phyloP scores from a whole-genome alignment of 2,329 filamentous ascomycete genomes.

The Claviceps africana region DNA sequence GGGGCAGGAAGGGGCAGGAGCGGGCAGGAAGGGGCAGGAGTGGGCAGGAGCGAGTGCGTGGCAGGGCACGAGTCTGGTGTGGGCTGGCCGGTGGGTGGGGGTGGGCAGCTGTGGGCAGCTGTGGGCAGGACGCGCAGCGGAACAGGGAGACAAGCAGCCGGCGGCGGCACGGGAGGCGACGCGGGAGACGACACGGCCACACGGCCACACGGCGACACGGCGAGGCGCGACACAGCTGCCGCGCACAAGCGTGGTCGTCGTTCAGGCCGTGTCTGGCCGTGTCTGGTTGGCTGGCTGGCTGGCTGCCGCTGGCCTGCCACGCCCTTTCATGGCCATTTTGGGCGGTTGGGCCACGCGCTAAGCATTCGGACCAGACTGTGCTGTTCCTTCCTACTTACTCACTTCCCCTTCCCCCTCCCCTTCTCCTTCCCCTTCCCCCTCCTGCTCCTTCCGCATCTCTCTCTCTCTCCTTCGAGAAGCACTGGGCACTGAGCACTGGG shows the following conservation, averaged over 20 bases:
- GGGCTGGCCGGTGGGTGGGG: not conserved
- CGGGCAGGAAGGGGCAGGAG: no score
- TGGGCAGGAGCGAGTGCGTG: not conserved
- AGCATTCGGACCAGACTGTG: not conserved
- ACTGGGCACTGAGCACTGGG: not conserved
- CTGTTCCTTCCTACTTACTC: not conserved
- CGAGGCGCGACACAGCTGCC: not conserved
- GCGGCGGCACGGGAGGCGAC: not conserved
- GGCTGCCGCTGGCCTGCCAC: no score
- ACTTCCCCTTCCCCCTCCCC: not conserved
- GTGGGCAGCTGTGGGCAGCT: not conserved
- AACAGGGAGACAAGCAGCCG: not conserved
- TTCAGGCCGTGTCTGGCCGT: no score
- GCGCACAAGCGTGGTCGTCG: no score
- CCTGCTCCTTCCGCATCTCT: no score
- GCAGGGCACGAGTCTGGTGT: not conserved
- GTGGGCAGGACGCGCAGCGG: not conserved
- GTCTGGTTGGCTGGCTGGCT: no score
- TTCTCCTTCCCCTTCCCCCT: no score
- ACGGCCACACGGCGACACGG: no score
- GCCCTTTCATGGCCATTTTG: not conserved
- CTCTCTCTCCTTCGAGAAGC: no score
- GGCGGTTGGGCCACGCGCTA: not conserved
- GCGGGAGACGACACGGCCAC: no score
- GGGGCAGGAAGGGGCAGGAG: no score